Percentiles rank a stretch among this genome's conserved stretches.
Evolutionary conservation across 768 basidiomycete genomes (phyloP).

Genomic region (Russula olivacea): DNA sequence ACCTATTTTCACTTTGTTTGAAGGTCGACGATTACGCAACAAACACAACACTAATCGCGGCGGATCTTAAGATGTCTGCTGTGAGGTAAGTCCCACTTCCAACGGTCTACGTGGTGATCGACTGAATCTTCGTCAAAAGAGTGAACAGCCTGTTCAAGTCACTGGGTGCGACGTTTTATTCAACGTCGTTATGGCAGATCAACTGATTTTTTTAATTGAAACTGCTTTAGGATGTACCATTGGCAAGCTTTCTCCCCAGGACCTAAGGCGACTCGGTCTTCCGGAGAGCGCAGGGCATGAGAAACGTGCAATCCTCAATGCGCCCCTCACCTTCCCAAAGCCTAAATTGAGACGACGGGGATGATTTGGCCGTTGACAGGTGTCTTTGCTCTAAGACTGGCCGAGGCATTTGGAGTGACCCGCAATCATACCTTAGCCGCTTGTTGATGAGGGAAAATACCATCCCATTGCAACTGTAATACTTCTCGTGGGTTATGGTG

Average conservation of each 20-base stretch:
- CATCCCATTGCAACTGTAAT: background rate
- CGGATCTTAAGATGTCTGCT: conserved; percentile 63
- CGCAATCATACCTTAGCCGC: no score
- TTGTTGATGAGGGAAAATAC: background rate
- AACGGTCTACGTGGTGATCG: background rate
- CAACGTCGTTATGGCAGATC: background rate
- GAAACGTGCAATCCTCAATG: conserved; percentile 66
- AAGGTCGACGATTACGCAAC: conserved; percentile 72
- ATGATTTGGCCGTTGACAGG: background rate
- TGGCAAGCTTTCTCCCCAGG: conserved; percentile 47
- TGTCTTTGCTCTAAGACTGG: background rate
- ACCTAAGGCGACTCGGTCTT: conserved; percentile 65
- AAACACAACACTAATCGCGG: conserved; percentile 60
- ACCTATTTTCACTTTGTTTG: conserved; percentile 78
- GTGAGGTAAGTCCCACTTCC: conserved; percentile 47
- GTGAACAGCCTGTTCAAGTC: conserved; percentile 70
- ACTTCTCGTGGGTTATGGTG: no score
- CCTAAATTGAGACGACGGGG: conserved; percentile 36
- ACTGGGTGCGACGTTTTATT: conserved; percentile 43
- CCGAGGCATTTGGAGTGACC: no score
- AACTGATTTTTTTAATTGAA: background rate
- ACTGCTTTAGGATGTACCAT: conserved; percentile 61
- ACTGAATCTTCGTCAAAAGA: conserved; percentile 32
- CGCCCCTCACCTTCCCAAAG: conserved; percentile 81
- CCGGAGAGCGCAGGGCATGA: conserved; percentile 54